Evolutionary conservation across 2,329 filamentous ascomycete genomes (phyloP).

Genomic region (Colletotrichum tamarilloi): DNA sequence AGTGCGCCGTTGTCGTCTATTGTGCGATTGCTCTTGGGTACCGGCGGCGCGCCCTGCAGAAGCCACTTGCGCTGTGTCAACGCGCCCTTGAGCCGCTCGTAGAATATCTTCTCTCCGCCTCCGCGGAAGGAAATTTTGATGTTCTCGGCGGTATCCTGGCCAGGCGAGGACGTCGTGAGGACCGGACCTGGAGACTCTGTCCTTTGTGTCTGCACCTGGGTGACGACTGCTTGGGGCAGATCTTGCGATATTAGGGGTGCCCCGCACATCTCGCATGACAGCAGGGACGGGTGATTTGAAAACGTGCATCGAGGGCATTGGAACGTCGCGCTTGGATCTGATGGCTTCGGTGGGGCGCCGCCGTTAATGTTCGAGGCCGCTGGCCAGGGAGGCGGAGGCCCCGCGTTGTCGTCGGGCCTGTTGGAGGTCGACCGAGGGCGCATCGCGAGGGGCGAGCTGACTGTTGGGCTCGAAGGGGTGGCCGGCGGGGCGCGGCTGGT

Average conservation of each 20-base stretch:
- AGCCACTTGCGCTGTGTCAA: slow-evolving; percentile 97
- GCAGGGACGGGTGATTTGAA: slow-evolving; percentile 87
- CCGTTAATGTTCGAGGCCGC: slow-evolving; percentile 35
- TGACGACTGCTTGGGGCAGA: slow-evolving; percentile 49
- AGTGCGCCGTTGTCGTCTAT: slow-evolving; percentile 49
- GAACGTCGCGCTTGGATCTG: slow-evolving; percentile 56
- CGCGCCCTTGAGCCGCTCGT: slow-evolving; percentile 87
- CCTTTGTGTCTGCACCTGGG: slow-evolving; percentile 55
- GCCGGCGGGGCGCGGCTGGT: slow-evolving; percentile 60
- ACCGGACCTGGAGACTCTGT: slow-evolving; percentile 84
- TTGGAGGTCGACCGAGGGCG: slow-evolving; percentile 12
- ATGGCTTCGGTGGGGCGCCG: slow-evolving; percentile 34
- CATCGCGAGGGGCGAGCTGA: slow-evolving; percentile 36
- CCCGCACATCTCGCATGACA: slow-evolving; percentile 91
- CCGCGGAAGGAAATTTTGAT: slow-evolving; percentile 93
- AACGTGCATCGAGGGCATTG: slow-evolving; percentile 93
- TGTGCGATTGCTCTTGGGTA: slow-evolving; percentile 70
- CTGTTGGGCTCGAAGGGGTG: slow-evolving; percentile 37
- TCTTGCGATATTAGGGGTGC: slow-evolving; percentile 74
- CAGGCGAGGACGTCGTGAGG: slow-evolving; percentile 54
- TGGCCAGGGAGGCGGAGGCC: slow-evolving; percentile 26
- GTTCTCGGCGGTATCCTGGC: slow-evolving; percentile 72
- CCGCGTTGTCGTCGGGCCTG: slow-evolving; percentile 11
- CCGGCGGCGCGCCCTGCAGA: slow-evolving; percentile 86
- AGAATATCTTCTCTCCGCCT: slow-evolving; percentile 90